phyloP scores from a whole-genome alignment of 805 yeast species.

The Yarrowia hollandica region DNA sequence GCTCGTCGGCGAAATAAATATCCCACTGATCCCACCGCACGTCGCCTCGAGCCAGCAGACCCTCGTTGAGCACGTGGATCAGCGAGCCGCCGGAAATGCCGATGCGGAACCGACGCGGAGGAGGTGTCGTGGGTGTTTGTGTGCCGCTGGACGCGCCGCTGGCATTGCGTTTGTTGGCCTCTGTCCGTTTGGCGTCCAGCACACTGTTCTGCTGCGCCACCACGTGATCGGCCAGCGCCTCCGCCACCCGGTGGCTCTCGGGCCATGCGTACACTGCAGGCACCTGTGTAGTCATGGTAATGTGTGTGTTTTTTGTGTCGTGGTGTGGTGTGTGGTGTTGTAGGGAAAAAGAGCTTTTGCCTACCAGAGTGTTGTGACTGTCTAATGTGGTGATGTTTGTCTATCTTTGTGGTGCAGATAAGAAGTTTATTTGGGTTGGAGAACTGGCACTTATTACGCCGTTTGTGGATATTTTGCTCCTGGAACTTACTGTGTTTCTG shows the following conservation, averaged over 20 bases:
- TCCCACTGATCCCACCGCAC: slow-evolving; percentile 95
- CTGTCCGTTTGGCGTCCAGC: slow-evolving; percentile 42
- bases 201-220: slow-evolving; percentile 82
- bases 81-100: slow-evolving; percentile 94
- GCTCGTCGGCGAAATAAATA: slow-evolving; percentile 92
- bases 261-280: slow-evolving; percentile 93
- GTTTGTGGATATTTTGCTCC: too few species aligned
- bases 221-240: slow-evolving; percentile 94
- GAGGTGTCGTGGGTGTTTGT: slow-evolving; percentile 45
- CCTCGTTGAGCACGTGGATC: slow-evolving; percentile 81
- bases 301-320: too few species aligned
- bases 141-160: slow-evolving; percentile 6
- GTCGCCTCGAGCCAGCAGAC: slow-evolving; percentile 70
- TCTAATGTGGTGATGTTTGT: slow-evolving; percentile 4
- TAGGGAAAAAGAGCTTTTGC: too few species aligned
- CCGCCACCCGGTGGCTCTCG: slow-evolving; percentile 86
- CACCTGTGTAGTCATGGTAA: slow-evolving; percentile 91
- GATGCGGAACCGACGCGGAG: slow-evolving; percentile 68
- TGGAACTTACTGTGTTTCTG: too few species aligned
- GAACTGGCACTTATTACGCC: too few species aligned
- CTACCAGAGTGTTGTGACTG: too few species aligned
- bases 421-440: slow-evolving; percentile 13
- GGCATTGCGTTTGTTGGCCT: background rate
- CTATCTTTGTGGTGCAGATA: slow-evolving; percentile 24
- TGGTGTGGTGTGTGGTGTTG: background rate